Base-by-base conservation (phyloP, 2,329 filamentous ascomycete species). In the Aureobasidium sp. region DNA sequence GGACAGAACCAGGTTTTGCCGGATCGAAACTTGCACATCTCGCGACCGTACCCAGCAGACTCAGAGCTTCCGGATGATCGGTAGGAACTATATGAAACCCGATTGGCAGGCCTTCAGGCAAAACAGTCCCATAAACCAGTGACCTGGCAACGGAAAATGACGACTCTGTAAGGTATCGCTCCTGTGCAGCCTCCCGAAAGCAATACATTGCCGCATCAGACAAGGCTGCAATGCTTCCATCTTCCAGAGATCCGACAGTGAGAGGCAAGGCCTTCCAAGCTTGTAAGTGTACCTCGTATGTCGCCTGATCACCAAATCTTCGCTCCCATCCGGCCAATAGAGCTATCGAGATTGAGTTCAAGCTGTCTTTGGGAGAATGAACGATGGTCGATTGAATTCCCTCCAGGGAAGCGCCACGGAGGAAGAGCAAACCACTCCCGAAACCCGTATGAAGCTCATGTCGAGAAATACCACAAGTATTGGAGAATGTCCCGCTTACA, bases 321-420 rank as follows among this genome's bases (percentile, higher is more conserved):
- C 56, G 55, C 34, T 62, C 60, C 60, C 60, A 62, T 10, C 59
- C 60, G 21, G 60, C 60, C 12, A 62, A 55, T 3, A 62, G 45
- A 6, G 60, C 60, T 12, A 62, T 58, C 0, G 59, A 57, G 10
- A 62, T 42, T 6, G 59, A 58, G 6, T 58, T 56, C 37, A 57
- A 42, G 30, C 56, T 52, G n/a, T 57, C 57, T 17, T 45, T 53
- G 4, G 52, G 44, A 6, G 41, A 41, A 21, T 48, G 44, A 8
- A 57, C 50, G 7, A 60, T 45, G 2, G 57, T 53, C 7, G 21
- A 29, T 29, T 60, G 54, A 6, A 62, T 57, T 4, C 59, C 57
- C 17, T 62, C 55, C 2, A 62, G 45, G 0, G 59, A 58, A 4
- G 60, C 60, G 4, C 60, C 60, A 14, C 60, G 53, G 32, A 62